Percentiles rank a stretch among this genome's conserved stretches.
Conservation (phyloP, 2,329 filamentous ascomycete genomes). For the Verticillium nubilum region DNA sequence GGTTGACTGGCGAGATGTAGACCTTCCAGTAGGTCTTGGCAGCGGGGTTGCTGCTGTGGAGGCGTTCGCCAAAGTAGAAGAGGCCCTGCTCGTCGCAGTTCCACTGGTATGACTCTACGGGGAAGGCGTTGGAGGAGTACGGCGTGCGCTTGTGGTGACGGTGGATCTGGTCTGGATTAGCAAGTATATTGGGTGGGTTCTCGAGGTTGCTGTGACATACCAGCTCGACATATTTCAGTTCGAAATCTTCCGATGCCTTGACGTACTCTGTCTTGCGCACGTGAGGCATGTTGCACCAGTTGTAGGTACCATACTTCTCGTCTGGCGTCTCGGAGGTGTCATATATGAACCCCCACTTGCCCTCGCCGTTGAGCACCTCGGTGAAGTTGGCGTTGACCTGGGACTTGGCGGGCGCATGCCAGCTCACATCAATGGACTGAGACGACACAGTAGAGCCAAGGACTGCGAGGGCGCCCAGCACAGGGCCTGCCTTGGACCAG, state of each 20-base stretch:
- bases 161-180: conserved; percentile 51
- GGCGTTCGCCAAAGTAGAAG: conserved; percentile 62
- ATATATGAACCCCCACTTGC: conserved; percentile 70
- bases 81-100: conserved; percentile 65
- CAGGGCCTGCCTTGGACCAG: conserved; percentile 2
- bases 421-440: conserved; percentile 35
- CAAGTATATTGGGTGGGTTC: too few relatives aligned
- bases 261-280: conserved; percentile 63
- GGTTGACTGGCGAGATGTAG: conserved; percentile 57
- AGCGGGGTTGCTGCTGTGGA: conserved; percentile 37
- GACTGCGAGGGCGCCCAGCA: conserved; percentile 8
- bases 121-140: conserved; percentile 73
- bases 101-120: conserved; percentile 67
- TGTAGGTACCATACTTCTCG: conserved; percentile 58
- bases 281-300: conserved; percentile 88
- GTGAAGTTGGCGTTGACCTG: conserved; percentile 54
- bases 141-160: conserved; percentile 82
- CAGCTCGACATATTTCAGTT: conserved; percentile 70
- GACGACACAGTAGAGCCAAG: conserved; percentile 5
- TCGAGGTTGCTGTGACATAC: too few relatives aligned
- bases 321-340: conserved; percentile 57
- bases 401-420: conserved; percentile 52
- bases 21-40: conserved; percentile 61
- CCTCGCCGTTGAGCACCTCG: conserved; percentile 50
- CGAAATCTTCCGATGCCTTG: conserved; percentile 46